Conservation (phyloP, 768 basidiomycete species). For the Panus rudis region DNA sequence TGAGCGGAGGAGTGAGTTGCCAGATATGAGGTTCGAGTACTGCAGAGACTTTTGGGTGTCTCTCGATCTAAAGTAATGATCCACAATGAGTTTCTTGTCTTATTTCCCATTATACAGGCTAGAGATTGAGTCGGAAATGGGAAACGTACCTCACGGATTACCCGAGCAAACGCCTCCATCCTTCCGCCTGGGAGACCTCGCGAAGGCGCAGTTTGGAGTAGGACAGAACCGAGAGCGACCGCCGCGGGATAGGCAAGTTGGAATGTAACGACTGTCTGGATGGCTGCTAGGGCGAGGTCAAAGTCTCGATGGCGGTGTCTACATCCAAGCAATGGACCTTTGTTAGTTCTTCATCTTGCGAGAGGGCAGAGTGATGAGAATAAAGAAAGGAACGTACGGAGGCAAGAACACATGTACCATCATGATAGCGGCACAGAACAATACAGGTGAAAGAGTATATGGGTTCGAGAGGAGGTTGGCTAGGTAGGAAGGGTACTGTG, state of each 20-base stretch:
- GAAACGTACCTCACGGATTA: conserved; percentile 67
- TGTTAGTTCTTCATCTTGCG: background rate
- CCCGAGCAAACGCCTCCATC: conserved; percentile 77
- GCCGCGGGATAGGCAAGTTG: conserved; percentile 81
- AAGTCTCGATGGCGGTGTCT: conserved; percentile 55
- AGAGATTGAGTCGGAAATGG: conserved; percentile 1
- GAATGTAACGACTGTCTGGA: conserved; percentile 74
- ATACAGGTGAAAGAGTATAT: conserved; percentile 59
- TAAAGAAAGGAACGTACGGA: conserved; percentile 35
- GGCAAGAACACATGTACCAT: conserved; percentile 47
- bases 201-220: conserved; percentile 84
- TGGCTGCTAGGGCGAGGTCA: conserved; percentile 81
- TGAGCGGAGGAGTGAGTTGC: conserved; percentile 52
- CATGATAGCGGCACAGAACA: conserved; percentile 50
- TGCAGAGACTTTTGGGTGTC: conserved; percentile 77
- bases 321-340: background rate
- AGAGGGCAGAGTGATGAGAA: too few relatives aligned
- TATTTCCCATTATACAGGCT: too few relatives aligned
- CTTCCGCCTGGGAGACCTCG: conserved; percentile 51
- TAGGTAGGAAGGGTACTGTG: conserved; percentile 26
- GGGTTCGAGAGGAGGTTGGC: conserved; percentile 59
- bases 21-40: conserved; percentile 84
- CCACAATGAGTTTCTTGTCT: background rate
- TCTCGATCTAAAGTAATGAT: conserved; percentile 55
- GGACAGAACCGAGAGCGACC: conserved; percentile 72